phyloP scores from a whole-genome alignment of 768 basidiomycete genomes.

The Russula olivacea region DNA sequence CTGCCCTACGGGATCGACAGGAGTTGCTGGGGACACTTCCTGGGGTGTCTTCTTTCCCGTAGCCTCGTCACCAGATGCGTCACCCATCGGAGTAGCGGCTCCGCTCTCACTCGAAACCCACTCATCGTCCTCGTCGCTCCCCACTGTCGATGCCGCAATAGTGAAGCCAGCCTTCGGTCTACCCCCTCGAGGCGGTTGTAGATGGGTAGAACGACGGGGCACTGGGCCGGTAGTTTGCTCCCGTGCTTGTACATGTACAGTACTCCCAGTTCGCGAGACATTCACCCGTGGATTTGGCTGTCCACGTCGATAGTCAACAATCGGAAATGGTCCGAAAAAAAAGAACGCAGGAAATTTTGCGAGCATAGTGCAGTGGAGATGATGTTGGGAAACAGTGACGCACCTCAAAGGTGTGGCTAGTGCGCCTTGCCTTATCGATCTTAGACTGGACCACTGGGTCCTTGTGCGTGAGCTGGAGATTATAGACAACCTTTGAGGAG shows the following conservation, averaged over 20 bases:
- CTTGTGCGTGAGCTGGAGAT: constrained; percentile 65
- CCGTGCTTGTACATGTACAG: constrained; percentile 19
- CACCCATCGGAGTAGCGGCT: constrained; percentile 49
- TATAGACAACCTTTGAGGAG: constrained; percentile 50
- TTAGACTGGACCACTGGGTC: constrained; percentile 42
- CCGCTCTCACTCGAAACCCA: constrained; percentile 80
- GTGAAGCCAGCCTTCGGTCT: constrained; percentile 52
- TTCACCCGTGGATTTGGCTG: constrained; percentile 13
- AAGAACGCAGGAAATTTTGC: neutral
- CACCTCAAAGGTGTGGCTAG: constrained; percentile 42
- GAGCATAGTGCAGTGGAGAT: neutral
- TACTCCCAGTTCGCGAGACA: constrained; percentile 16
- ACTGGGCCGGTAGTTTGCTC: constrained; percentile 20
- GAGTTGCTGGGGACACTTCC: constrained; percentile 23
- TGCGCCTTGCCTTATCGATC: constrained; percentile 51
- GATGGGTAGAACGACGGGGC: constrained; percentile 11
- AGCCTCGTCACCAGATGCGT: constrained; percentile 40
- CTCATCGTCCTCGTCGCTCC: constrained; percentile 55
- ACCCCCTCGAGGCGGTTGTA: neutral
- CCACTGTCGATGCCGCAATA: constrained; percentile 45
- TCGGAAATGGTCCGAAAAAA: neutral
- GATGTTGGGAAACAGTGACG: constrained; percentile 24
- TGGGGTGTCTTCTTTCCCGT: constrained; percentile 28
- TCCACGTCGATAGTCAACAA: neutral
- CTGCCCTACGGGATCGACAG: constrained; percentile 14